phyloP scores from a whole-genome alignment of 163 green algal genomes.

The Smithsoniella earleae region DNA sequence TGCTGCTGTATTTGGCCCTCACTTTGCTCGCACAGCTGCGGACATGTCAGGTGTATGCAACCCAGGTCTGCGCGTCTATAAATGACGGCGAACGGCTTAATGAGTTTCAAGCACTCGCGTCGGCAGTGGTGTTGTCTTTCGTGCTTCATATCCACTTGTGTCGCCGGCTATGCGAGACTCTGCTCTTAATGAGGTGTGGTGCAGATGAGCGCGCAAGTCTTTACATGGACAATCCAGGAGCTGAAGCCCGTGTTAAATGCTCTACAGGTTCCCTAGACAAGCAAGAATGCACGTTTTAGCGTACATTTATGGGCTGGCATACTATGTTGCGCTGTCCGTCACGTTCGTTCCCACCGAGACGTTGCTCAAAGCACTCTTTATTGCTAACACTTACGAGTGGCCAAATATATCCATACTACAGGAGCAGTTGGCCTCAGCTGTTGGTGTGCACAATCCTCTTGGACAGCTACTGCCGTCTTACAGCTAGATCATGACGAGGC shows the following conservation, averaged over 20 bases:
- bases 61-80: no score
- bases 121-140: constrained; percentile 37
- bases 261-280: constrained; percentile 46
- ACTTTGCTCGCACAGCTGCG: neutral
- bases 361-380: neutral
- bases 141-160: constrained; percentile 62
- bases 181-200: constrained; percentile 45
- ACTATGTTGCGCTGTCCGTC: constrained; percentile 24
- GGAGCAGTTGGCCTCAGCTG: neutral
- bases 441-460: neutral
- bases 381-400: neutral
- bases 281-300: constrained; percentile 72
- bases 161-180: constrained; percentile 55
- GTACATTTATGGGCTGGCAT: constrained; percentile 64
- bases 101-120: no score
- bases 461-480: neutral
- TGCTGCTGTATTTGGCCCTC: constrained; percentile 25
- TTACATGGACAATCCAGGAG: no score
- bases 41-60: no score
- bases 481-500: neutral
- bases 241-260: no score
- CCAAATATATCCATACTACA: neutral
- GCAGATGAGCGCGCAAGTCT: no score
- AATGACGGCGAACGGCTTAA: no score
- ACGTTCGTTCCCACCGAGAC: neutral